Conservation (phyloP, 495 filamentous ascomycete species). For the Aspergillus kassunensis region DNA sequence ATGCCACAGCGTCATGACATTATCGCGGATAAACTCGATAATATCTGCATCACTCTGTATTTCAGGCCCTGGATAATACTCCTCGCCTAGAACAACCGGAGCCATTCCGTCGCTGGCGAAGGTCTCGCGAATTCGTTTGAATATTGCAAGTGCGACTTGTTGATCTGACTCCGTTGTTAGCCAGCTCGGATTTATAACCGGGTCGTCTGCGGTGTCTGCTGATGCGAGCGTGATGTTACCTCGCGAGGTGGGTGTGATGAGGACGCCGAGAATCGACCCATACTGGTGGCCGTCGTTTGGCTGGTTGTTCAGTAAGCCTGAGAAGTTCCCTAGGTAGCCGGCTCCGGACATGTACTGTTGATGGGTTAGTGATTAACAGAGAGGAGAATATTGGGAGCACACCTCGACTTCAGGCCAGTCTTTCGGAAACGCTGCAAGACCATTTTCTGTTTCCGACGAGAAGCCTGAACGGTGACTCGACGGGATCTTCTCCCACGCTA, state of each 20-base stretch:
- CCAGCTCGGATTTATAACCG: constrained; percentile 53
- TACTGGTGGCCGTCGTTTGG: constrained; percentile 48
- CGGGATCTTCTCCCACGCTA: constrained; percentile 52
- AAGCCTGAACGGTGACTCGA: constrained; percentile 34
- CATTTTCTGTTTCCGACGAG: constrained; percentile 18
- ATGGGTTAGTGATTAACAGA: too few relatives aligned
- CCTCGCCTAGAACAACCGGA: constrained; percentile 38
- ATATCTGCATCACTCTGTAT: constrained; percentile 52
- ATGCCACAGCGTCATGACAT: constrained; percentile 45
- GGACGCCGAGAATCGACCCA: constrained; percentile 35
- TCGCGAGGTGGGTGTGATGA: constrained; percentile 48
- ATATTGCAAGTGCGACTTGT: constrained; percentile 51
- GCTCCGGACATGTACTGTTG: too few relatives aligned
- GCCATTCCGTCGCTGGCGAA: constrained; percentile 40
- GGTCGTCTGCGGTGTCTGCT: constrained; percentile 36
- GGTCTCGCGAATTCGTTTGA: constrained; percentile 47
- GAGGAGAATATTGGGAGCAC: too few relatives aligned
- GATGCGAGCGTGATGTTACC: constrained; percentile 53
- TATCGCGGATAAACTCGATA: constrained; percentile 41
- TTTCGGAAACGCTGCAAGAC: constrained; percentile 31
- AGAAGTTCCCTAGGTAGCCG: too few relatives aligned
- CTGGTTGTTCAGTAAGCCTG: too few relatives aligned
- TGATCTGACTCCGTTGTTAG: constrained; percentile 44
- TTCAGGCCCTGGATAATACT: constrained; percentile 44
- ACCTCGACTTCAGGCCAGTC: too few relatives aligned